Evolutionary conservation across 495 filamentous ascomycete species (phyloP), one percentile per base, ranked within the genome.

Genomic region (Penicillium bovifimosum): DNA sequence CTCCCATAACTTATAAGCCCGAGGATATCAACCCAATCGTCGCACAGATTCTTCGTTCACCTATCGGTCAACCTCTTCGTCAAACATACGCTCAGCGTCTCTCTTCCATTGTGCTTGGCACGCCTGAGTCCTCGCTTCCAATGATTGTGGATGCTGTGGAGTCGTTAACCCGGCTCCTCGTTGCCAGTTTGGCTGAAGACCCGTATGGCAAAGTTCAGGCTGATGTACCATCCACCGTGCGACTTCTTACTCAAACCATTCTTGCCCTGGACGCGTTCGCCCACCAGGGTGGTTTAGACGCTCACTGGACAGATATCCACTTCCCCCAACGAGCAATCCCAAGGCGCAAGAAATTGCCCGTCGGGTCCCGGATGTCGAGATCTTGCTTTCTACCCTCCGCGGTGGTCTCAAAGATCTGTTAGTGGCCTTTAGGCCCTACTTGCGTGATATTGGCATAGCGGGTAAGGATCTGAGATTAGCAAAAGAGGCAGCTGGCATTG

Each of bases 261-360:
- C 77, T 73, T 20, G 80, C 80, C 41, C 64, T 96, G n/a, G 84
- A 95, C 55, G 63, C 56, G 9, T 93, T 95, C 60, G 69, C 80
- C 17, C 62, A 72, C 31, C 52, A 64, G 28, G 72, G 59, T 10
- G 72, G 69, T 3, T 66, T 93, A 11, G 72, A 76, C 24, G 69
- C 78, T 5, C 86, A 93, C 70, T 96, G 91, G 91, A 92, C 90
- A 2, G 91, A 97, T 68, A 71, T 89, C 2, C 72, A 79, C 26
- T 74, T 75, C 50, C 64, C 5, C 62, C 74, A 0, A 64, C 77
- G 4, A 71, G 54, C 24, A 58, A 77, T 14, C 70, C 75, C 6
- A 60, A 73, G 13, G 65, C 66, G 4, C 70, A 78, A 27, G 63
- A 61, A 5, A 59, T 63, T 29, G 68, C 75, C 11, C 66, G 76